phyloP scores from a whole-genome alignment of 257 asterid species.

The Jacaranda mimosifolia region DNA sequence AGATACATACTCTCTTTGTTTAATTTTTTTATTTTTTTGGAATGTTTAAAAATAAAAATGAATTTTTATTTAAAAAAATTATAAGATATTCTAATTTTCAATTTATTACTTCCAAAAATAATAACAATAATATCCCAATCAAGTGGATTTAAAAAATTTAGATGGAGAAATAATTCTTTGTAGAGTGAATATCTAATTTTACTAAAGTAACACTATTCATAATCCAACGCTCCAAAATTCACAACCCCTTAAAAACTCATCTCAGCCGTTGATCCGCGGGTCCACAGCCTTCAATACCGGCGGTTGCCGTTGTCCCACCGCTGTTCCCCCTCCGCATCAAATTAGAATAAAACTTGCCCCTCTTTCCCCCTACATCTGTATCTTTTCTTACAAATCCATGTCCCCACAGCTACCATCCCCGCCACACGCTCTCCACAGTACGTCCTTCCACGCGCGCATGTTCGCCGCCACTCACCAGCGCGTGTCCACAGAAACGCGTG shows the following conservation, averaged over 20 bases:
- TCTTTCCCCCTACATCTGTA: conserved; percentile 39
- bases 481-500: conserved; percentile 32
- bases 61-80: no score
- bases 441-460: not conserved
- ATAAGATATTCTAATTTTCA: no score
- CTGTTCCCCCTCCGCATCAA: conserved; percentile 34
- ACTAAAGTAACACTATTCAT: not conserved
- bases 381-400: conserved; percentile 35
- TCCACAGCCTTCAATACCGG: conserved; percentile 52
- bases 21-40: no score
- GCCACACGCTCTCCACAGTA: not conserved
- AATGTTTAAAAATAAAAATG: no score
- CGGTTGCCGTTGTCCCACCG: conserved; percentile 55
- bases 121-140: no score
- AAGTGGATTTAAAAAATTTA: no score
- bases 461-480: conserved; percentile 10
- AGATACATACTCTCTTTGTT: no score
- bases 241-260: not conserved
- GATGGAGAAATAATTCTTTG: no score
- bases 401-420: conserved; percentile 34
- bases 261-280: conserved; percentile 40
- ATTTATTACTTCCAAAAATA: no score
- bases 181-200: not conserved
- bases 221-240: conserved; percentile 38
- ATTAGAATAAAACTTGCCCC: conserved; percentile 31